Base-by-base conservation (phyloP, 208 protist species). In the Trichomonas tenax region DNA sequence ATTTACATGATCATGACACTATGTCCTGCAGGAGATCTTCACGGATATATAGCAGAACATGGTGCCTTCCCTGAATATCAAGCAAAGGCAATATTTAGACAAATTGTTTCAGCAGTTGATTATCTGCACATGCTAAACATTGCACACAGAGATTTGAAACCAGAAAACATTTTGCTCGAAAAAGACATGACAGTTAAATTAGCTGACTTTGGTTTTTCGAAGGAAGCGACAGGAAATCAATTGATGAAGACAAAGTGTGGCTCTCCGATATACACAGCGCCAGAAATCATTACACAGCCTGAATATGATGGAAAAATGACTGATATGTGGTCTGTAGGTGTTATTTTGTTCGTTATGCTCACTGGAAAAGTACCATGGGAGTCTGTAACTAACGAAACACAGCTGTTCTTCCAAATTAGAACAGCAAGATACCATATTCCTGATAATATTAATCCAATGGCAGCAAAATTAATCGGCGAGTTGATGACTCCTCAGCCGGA, bases 191-290 rank as follows among this genome's bases (percentile, higher is more conserved):
- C 34, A 89, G 38, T 89, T 46, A 89, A 89, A 89, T 26, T 89
- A n/a, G 82, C 82, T n/a, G 82, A 89, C 26, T 89, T 89, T 89
- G 82, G 82, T 44, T 89, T 89, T 89, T 34, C 82, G 46, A 41
- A n/a, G 8, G 40, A 89, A 89, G 48, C 34, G 0, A 31, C 14
- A 34, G 40, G 36, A 45, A 89, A 89, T 38, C 14, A 26, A 48
- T 31, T 89, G 23, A 44, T 89, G 40, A 46, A 44, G 14, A 46
- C 82, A 46, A 44, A 58, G 38, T 93, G 40, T n/a, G 86, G 86
- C 26, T 93, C 86, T 0, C 86, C 86, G 17, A n/a, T 48, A 41
- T 93, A 93, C 51, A 38, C 44, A 17, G 40, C 86, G n/a, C 86
- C 86, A 31, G 86, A 93, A 51, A n/a, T 93, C 4, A 38, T 51